Evolutionary conservation across 371 early-diverging fungal genomes (phyloP), one percentile per base, ranked within the genome.

Genomic region (Mucor saturninus): DNA sequence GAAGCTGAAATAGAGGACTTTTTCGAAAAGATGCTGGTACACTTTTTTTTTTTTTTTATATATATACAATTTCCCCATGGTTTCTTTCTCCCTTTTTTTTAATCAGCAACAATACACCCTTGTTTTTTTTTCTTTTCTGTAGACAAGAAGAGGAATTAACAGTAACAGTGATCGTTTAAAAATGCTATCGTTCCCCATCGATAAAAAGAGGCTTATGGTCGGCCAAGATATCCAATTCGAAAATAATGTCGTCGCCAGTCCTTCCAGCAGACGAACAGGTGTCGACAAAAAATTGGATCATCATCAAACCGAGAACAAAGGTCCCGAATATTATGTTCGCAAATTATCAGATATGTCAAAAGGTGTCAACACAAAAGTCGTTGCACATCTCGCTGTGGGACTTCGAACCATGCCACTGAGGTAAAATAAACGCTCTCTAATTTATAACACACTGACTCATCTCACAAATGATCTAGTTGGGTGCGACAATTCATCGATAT

Each of bases 391-490:
- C 9, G 69, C 83, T 35, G 89, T 90, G 39, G 81, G 88, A 15
- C 70, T 90, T 30, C 80, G 87, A 39, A 92, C 94, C 13, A 89
- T 88, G 79, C 91, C 91, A 15, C 76, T 93, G 39, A 84, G 86
- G 86, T 93, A 89, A 70, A 21, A 21, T 21, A 21, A 21, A 21
- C 21, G 1, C 21, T 21, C 21, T 21, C 21, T 21, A 21, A 0
- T 21, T 21, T 21, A 21, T 21, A 21, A 21, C 21, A 21, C 21
- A 21, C 21, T 21, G 21, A 45, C 35, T 35, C 35, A 46, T 28
- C 29, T 40, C 31, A 21, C 38, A 3, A 14, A 21, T 21, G 21
- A 21, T 21, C n/a, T 62, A 82, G 83, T 49, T 82, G 79, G 86
- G 84, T 88, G 2, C 73, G 78, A 2, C 81, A 89, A 59, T 91